Evolutionary conservation across 2,329 filamentous ascomycete species (phyloP).

Genomic region (Colletotrichum magnum): DNA sequence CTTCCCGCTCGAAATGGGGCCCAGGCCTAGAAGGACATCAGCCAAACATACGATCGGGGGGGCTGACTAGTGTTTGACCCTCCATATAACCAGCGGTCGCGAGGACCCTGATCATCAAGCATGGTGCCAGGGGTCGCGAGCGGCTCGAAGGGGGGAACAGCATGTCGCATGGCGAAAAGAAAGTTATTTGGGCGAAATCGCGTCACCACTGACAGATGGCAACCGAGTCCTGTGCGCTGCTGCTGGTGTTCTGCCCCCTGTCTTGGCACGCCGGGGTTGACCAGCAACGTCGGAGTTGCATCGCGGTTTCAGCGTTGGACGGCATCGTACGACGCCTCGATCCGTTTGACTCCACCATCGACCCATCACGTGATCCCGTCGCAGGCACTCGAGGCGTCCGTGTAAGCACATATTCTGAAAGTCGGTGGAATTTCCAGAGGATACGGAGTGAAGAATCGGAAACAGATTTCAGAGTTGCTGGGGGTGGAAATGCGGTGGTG

Average conservation of each 20-base stretch:
- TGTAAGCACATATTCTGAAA: conserved; percentile 21
- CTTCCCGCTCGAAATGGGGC: not conserved
- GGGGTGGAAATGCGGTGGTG: not conserved
- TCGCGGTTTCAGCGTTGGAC: conserved; percentile 37
- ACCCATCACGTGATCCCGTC: conserved; percentile 30
- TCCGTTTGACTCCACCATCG: conserved; percentile 33
- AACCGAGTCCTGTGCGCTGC: not conserved
- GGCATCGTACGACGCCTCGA: conserved; percentile 38
- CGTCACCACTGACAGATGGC: not conserved
- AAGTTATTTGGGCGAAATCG: no score
- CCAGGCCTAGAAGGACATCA: not conserved
- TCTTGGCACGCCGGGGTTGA: not conserved
- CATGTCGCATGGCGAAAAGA: not conserved
- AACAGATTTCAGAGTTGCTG: conserved; percentile 21
- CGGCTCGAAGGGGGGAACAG: not conserved
- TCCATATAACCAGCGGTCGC: not conserved
- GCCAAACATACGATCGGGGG: conserved; percentile 19
- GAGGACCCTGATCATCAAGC: not conserved
- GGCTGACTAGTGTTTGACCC: conserved; percentile 21
- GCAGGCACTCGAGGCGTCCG: conserved; percentile 9
- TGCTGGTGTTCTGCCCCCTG: not conserved
- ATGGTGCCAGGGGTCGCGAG: not conserved
- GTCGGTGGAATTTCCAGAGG: not conserved
- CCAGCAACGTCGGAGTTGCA: conserved; percentile 33
- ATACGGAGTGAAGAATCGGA: conserved; percentile 1